Percentiles rank a stretch among this genome's conserved stretches.
phyloP scores from a whole-genome alignment of 2,329 filamentous ascomycete genomes.

The Paecilomyces sp. region DNA sequence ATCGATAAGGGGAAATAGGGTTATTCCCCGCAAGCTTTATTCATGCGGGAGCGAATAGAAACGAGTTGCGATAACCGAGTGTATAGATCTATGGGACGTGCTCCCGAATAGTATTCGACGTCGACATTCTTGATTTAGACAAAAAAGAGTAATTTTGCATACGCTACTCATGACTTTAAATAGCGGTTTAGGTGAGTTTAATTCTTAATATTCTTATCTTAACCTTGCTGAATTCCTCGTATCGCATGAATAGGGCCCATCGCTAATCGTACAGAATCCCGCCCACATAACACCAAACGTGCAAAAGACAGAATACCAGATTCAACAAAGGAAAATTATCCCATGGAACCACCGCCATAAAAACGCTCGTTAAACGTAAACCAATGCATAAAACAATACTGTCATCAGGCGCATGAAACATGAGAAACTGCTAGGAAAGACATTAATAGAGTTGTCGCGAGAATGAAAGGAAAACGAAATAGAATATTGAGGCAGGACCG shows the following conservation, averaged over 20 bases:
- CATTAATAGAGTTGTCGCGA: neutral
- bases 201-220: neutral
- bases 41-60: neutral
- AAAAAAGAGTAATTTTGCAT: no score
- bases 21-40: neutral
- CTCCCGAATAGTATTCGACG: no score
- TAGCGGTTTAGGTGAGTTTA: neutral
- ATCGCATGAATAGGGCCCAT: neutral
- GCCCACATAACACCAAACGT: neutral
- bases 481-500: no score
- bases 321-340: neutral
- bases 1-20: neutral
- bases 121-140: no score
- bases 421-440: neutral
- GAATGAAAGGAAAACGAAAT: neutral
- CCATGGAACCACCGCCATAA: neutral
- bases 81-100: neutral
- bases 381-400: neutral
- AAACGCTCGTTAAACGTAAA: neutral
- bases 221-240: neutral
- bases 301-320: neutral
- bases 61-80: neutral
- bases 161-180: neutral
- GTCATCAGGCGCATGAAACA: neutral
- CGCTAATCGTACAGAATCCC: neutral